Evolutionary conservation across 2,329 filamentous ascomycete species (phyloP), one percentile per base, ranked within the genome.

Genomic region (Hymenoscyphus scutula): DNA sequence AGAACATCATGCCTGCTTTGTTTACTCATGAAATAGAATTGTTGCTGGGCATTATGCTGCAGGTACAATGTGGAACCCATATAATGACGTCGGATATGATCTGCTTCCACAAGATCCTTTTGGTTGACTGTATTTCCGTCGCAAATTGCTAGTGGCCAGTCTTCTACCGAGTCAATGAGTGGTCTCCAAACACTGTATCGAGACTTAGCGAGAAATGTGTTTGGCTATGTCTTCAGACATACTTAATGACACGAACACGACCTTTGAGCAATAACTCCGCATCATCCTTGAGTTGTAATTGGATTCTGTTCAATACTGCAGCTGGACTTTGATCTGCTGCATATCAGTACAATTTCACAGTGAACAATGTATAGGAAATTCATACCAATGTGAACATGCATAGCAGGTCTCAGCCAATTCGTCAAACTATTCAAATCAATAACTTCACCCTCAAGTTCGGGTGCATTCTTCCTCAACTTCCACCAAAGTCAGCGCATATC

Each of bases 141-240:
- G 59, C 61, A 65, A 10, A 65, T 19, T 11, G 64, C 64, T 5
- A 63, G 56, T 13, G 64, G 64, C 54, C 58, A 63, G 41, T 51
- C 45, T 19, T 23, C 19, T 19, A 51, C 13, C n/a, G n/a, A 19
- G n/a, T 3, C 8, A 17, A 27, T 51, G 1, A 51, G 45, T 23
- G 45, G 45, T 23, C n/a, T 19, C 45, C 45, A 51, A n/a, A 51
- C 11, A 27, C 45, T 51, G 45, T 51, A 51, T 51, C n/a, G 11
- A 27, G 7, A 27, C n/a, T 51, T 51, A 51, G 45, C n/a, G 25
- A 15, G 45, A 51, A 27, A 11, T 5, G 1, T 5, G 25, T 1
- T 6, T 51, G n/a, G 25, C 13, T 25, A 19, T 51, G 1, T 19
- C 2, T 51, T 10, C 27, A 1, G 45, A 51, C 45, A 23, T 51